Evolutionary conservation across 257 asterid genomes (phyloP).

Genomic region (Striga asiatica): DNA sequence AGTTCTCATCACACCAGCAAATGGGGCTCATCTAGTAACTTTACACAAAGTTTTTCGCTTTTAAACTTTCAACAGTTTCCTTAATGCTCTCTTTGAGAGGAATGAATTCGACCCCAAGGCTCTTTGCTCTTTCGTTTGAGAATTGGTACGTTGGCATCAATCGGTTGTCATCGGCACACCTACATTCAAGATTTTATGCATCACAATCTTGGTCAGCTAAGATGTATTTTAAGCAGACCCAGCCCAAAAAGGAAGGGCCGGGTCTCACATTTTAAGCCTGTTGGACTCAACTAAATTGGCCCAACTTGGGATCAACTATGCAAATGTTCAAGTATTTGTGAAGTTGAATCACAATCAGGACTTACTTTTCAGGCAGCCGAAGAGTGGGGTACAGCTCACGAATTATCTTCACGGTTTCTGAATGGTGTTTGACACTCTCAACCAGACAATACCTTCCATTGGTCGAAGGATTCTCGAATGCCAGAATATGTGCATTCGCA

Average conservation of each 20-base stretch:
- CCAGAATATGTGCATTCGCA: conserved; percentile 22
- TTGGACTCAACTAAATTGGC: too few relatives aligned
- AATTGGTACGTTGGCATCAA: conserved; percentile 27
- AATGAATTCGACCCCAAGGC: conserved; percentile 31
- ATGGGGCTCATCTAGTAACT: too few relatives aligned
- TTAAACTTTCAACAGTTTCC: conserved; percentile 47
- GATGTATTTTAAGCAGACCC: too few relatives aligned
- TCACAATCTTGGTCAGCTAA: too few relatives aligned
- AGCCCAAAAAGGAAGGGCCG: too few relatives aligned
- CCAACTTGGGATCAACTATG: too few relatives aligned
- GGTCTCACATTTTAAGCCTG: too few relatives aligned
- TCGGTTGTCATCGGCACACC: conserved; percentile 44
- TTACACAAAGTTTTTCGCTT: conserved; percentile 17
- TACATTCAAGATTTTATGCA: neutral
- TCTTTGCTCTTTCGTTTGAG: conserved; percentile 35
- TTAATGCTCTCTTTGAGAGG: conserved; percentile 34
- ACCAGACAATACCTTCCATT: conserved; percentile 18
- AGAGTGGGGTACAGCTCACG: conserved; percentile 7
- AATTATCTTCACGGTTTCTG: conserved; percentile 11
- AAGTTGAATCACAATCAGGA: too few relatives aligned
- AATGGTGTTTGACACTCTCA: conserved; percentile 13
- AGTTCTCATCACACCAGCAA: too few relatives aligned
- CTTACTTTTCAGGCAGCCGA: conserved; percentile 15
- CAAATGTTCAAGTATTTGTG: too few relatives aligned
- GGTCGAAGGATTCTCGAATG: conserved; percentile 20